Evolutionary conservation across 129 eudicot species (phyloP).

Genomic region (Flaveria linearis): DNA sequence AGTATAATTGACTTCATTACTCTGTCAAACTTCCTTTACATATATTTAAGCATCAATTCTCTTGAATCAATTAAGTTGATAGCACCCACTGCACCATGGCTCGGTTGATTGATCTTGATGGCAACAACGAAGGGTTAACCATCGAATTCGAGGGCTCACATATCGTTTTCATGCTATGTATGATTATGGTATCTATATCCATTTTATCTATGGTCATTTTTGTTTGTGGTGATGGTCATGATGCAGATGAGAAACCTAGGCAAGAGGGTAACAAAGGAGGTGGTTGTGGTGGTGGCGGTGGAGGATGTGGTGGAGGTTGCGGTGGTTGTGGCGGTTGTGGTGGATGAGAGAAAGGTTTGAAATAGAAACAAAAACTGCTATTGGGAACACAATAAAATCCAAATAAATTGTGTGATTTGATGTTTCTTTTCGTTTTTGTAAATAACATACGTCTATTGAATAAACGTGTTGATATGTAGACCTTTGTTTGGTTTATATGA

Average conservation of each 20-base stretch:
- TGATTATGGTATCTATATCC: neutral
- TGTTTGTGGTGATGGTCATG: slow-evolving; percentile 8
- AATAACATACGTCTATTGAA: neutral
- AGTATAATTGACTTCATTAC: neutral
- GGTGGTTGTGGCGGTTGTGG: neutral
- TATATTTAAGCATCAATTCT: no score
- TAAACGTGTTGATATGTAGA: neutral
- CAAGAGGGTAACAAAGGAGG: neutral
- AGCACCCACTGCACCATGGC: neutral
- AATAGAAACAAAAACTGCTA: neutral
- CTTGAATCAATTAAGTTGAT: no score
- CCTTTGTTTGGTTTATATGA: neutral
- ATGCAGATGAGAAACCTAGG: neutral
- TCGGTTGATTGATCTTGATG: slow-evolving; percentile 14
- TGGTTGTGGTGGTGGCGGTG: neutral
- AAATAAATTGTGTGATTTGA: neutral
- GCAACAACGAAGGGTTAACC: neutral
- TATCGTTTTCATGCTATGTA: slow-evolving; percentile 12
- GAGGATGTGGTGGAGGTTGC: neutral
- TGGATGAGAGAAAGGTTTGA: neutral
- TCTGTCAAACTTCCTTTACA: neutral
- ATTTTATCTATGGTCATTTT: slow-evolving; percentile 4
- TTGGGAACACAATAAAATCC: neutral
- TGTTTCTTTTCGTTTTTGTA: neutral
- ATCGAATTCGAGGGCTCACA: neutral